Evolutionary conservation across 129 eudicot genomes (phyloP), one percentile per base, ranked within the genome.

Genomic region (Deinandra increscens): DNA sequence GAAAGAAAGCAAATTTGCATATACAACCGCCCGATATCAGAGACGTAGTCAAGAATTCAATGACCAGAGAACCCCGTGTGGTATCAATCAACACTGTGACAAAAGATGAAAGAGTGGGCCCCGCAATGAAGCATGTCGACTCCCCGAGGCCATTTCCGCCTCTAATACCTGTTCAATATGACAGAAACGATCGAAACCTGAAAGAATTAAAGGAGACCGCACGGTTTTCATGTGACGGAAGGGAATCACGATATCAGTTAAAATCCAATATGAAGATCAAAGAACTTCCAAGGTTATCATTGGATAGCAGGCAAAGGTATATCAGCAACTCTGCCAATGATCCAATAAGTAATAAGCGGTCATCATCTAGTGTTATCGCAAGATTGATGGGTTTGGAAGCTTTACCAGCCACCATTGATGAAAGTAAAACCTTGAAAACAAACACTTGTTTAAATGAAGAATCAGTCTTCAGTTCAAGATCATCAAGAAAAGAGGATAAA

Each of bases 361-460:
- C 96, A 7, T 85, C 98, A 17, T 89, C 99, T 23, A 74, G 83
- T 49, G 81, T 93, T 6, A 88, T 93, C 14, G 97, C 95, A 43
- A 87, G 82, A 82, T 79, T 93, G 64, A 93, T 93, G 99, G 99
- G 99, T 38, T 73, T 93, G 79, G 90, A 89, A 70, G 72, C 81
- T 42, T 75, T 84, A 64, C 79, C 92, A 39, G 78, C 82, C 74
- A 33, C 68, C 66, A 46, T 12, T 48, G 65, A 80, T 42, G 76
- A 78, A 60, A 69, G 48, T 22, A 63, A 75, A 76, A 51, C 62
- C 10, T 61, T 66, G 69, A 84, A 67, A 44, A 54, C 70, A 22
- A 63, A 70, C 41, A 13, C 39, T 29, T 58, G 64, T 58, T 58
- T 5, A 22, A 55, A 55, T 63, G 73, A 82, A 73, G 86, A 72